Conservation (phyloP, 2,329 filamentous ascomycete genomes). For the Fusarium phyllophilum region DNA sequence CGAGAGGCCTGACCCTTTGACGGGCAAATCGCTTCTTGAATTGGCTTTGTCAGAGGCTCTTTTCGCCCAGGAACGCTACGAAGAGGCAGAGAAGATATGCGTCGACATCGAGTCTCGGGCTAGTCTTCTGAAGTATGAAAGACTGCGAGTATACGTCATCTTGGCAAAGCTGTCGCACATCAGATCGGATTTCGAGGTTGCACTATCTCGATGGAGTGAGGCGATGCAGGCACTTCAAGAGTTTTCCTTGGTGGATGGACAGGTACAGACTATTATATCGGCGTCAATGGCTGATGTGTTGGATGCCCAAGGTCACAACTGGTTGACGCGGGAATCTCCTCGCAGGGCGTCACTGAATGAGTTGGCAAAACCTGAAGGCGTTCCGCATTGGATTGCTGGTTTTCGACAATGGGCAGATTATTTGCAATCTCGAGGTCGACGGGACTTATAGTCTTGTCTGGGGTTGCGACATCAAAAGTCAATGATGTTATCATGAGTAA, state of each 20-base stretch:
- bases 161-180: constrained; percentile 34
- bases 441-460: constrained; percentile 7
- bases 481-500: neutral
- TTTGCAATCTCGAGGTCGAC: constrained; percentile 22
- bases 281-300: constrained; percentile 34
- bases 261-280: constrained; percentile 32
- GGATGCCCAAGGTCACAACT: constrained; percentile 35
- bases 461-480: neutral
- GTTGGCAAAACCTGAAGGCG: constrained; percentile 33
- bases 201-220: constrained; percentile 34
- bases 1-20: constrained; percentile 14
- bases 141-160: constrained; percentile 28
- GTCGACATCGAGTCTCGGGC: constrained; percentile 16
- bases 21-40: constrained; percentile 32
- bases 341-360: constrained; percentile 29
- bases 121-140: constrained; percentile 37
- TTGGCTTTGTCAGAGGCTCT: constrained; percentile 34
- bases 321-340: constrained; percentile 35
- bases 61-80: constrained; percentile 31
- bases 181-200: constrained; percentile 28
- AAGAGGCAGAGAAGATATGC: constrained; percentile 31
- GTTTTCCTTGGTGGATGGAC: constrained; percentile 30
- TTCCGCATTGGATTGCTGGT: constrained; percentile 36
- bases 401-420: constrained; percentile 35
- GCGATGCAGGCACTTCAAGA: constrained; percentile 36